These are phyloP conservation scores for Phytophthora sansomeana DNA, from an alignment of 352 stramenopile species.

Conservation along the genomic window DNA sequence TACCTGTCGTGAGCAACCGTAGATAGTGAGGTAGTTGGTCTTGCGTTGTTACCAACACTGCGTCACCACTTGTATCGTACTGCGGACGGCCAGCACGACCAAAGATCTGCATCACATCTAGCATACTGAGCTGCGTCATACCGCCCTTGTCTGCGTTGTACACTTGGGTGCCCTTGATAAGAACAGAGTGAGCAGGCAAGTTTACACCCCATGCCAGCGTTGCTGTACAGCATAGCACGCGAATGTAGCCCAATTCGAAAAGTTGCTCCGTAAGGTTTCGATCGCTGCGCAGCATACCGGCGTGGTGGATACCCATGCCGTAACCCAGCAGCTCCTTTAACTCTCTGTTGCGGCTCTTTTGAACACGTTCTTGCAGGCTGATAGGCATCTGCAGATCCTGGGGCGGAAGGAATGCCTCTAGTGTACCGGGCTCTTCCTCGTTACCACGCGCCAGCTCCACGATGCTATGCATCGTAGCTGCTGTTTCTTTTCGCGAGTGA, in stretches of 20 bases:
- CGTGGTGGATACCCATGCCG: constrained; percentile 98
- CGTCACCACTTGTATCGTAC: constrained; percentile 99
- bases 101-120: constrained; percentile 99
- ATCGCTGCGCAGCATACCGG: constrained; percentile 96
- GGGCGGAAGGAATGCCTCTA: constrained; percentile 72
- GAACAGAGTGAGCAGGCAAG: constrained; percentile 97
- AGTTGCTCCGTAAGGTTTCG: constrained; percentile 97
- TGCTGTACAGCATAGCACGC: constrained; percentile 98
- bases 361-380: constrained; percentile 71
- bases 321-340: constrained; percentile 94
- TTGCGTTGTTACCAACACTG: constrained; percentile 98
- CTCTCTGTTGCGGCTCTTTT: constrained; percentile 96
- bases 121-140: constrained; percentile 97
- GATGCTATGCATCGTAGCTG: constrained; percentile 94
- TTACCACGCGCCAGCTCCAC: constrained; percentile 88
- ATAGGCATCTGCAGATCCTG: constrained; percentile 63
- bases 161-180: constrained; percentile 99
- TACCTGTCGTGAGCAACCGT: constrained; percentile 94
- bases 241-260: constrained; percentile 97
- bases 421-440: constrained; percentile 58
- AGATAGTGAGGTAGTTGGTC: constrained; percentile 95
- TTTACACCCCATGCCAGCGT: constrained; percentile 99
- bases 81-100: constrained; percentile 98
- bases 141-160: constrained; percentile 99
- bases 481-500: constrained; percentile 98